Conservation (phyloP, 2,329 filamentous ascomycete genomes). For the Aspergillus sp. region DNA sequence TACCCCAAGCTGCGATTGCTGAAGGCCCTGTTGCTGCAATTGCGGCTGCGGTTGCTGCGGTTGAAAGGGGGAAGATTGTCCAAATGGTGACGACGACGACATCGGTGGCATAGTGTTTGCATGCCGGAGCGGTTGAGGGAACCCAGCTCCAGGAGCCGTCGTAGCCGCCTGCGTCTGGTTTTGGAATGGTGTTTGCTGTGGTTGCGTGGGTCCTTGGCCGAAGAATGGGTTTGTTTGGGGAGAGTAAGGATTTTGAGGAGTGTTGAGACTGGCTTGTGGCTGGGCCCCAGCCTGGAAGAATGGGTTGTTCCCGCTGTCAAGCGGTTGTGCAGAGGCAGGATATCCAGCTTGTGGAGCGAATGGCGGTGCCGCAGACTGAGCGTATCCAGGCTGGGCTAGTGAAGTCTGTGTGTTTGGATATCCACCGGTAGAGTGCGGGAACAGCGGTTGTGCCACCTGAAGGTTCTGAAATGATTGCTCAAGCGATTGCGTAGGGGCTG, state of each 20-base stretch:
- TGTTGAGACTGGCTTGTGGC: constrained; percentile 26
- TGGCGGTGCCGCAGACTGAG: constrained; percentile 47
- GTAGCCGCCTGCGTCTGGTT: constrained; percentile 17
- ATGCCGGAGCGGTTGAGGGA: constrained; percentile 29
- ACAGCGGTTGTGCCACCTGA: constrained; percentile 68
- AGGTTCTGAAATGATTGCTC: constrained; percentile 74
- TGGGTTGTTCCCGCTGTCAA: constrained; percentile 41
- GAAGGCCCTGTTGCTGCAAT: constrained; percentile 23
- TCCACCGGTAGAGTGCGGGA: constrained; percentile 73
- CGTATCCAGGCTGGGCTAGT: constrained; percentile 39
- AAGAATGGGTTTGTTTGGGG: constrained; percentile 38
- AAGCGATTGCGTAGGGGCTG: constrained; percentile 40
- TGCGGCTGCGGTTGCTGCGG: constrained; percentile 21
- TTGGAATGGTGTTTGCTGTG: constrained; percentile 23
- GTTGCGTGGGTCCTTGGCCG: constrained; percentile 26
- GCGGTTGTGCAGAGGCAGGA: constrained; percentile 35
- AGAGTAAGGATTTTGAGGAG: constrained; percentile 25
- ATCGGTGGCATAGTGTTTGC: constrained; percentile 41
- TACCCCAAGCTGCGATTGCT: constrained; percentile 24
- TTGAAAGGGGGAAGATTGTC: constrained; percentile 27
- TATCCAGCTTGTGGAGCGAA: constrained; percentile 36
- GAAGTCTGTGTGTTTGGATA: constrained; percentile 46
- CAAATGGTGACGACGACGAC: constrained; percentile 33
- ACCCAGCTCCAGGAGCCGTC: constrained; percentile 12
- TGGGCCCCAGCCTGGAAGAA: constrained; percentile 42